Base-by-base conservation (phyloP, 106 monocot genomes). In the Dioscorea dumetorum region DNA sequence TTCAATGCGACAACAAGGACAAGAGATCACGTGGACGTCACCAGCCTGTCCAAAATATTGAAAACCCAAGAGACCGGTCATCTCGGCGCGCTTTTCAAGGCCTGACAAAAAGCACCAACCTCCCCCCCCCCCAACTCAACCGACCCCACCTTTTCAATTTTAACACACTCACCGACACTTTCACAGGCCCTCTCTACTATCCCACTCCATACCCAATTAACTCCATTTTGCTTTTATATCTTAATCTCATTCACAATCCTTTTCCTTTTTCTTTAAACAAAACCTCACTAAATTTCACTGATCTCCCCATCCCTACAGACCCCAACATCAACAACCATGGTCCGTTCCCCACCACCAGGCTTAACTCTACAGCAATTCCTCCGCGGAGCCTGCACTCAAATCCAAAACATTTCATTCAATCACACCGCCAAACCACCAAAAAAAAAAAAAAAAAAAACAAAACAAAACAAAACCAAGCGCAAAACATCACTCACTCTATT, bases 271-370 rank as follows among this genome's bases (percentile, higher is more conserved):
- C 9, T 34, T 16, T 5, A 52, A 18, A 67, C 21, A 28, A 67
- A 22, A 57, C 14, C 28, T 18, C 4, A 28, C 23, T 35, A 80
- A 16, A 67, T 62, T 58, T 50, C 79, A 53, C 69, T 78, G 54
- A 80, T 79, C 67, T 90, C 90, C 1, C 80, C 83, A 9, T 75
- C 83, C 54, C 76, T 49, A 70, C 90, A 90, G 3, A 78, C 54
- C 2, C 85, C 80, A 2, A 90, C 86, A 60, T 90, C 86, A 22
- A 90, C 70, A 49, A 21, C 58, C 83, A 90, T 78, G 3, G 56
- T 77, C 54, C 22, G 64, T 41, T 35, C n/a, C 24, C 52, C 23
- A 12, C 48, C 22, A 63, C 59, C 61, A 35, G 52, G 34, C 48
- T 33, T 33, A 16, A 76, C 60, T 61, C 73, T 72, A 64, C 77